phyloP scores from a whole-genome alignment of 495 filamentous ascomycete genomes.

The Friedmanniomyces simplex region DNA sequence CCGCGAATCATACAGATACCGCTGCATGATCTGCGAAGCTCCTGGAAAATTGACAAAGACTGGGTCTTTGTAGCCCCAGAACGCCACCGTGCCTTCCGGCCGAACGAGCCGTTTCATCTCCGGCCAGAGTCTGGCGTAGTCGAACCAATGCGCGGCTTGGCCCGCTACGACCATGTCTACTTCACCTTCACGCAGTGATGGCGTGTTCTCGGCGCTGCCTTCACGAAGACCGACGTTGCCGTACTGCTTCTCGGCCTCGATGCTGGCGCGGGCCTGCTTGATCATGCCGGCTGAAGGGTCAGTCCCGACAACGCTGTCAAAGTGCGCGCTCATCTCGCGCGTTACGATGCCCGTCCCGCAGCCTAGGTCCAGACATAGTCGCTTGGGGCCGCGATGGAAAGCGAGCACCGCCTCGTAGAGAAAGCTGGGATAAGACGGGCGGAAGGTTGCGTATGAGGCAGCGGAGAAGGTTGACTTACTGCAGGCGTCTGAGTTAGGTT shows the following conservation, averaged over 20 bases:
- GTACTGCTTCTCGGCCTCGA: slow-evolving; percentile 25
- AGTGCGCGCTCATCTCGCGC: slow-evolving; percentile 41
- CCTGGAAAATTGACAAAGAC: slow-evolving; percentile 40
- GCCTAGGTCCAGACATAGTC: slow-evolving; percentile 48
- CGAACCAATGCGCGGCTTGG: slow-evolving; percentile 59
- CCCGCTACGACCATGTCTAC: slow-evolving; percentile 50
- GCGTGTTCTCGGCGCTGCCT: slow-evolving; percentile 42
- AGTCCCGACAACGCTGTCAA: slow-evolving; percentile 41
- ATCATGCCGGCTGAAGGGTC: slow-evolving; percentile 54
- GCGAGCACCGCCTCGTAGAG: slow-evolving; percentile 45
- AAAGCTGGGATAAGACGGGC: slow-evolving; percentile 48
- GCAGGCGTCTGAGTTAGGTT: not conserved
- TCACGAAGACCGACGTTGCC: slow-evolving; percentile 37
- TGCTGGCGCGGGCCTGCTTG: slow-evolving; percentile 36
- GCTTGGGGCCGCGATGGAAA: slow-evolving; percentile 38
- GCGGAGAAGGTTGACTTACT: slow-evolving; percentile 45
- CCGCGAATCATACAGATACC: slow-evolving; percentile 18
- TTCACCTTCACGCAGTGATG: slow-evolving; percentile 36
- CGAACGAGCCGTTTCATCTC: slow-evolving; percentile 45
- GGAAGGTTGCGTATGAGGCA: slow-evolving; percentile 49
- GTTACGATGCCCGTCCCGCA: slow-evolving; percentile 50
- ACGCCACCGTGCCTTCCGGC: slow-evolving; percentile 45
- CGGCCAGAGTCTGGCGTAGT: slow-evolving; percentile 42
- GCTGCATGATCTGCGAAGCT: slow-evolving; percentile 32
- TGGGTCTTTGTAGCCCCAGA: slow-evolving; percentile 55